Evolutionary conservation across 1,284 basidiomycete genomes (phyloP).

Genomic region (Earliella scabrosa): DNA sequence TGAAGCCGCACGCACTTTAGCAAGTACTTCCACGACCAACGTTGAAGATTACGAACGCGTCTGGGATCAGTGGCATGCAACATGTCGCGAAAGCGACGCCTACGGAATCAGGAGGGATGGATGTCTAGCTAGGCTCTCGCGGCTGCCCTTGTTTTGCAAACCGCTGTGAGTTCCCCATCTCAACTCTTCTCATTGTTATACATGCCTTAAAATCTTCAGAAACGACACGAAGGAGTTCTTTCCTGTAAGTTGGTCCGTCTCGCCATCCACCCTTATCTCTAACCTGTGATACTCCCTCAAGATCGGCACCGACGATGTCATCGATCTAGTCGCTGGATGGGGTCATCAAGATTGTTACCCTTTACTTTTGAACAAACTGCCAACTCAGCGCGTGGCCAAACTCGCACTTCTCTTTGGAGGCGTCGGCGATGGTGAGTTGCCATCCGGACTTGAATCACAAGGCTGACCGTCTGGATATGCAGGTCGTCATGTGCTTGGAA

Average conservation of each 20-base stretch:
- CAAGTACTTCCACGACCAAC: too few species aligned
- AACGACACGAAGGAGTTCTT: constrained; percentile 1
- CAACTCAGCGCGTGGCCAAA: constrained; percentile 5
- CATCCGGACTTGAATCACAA: neutral
- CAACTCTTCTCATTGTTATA: neutral
- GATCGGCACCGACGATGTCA: constrained; percentile 13
- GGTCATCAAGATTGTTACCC: constrained; percentile 1
- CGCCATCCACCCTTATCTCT: neutral
- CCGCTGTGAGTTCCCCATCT: constrained; percentile 3
- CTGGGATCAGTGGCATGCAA: constrained; percentile 13
- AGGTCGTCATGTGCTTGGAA: constrained; percentile 28
- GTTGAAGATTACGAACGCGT: neutral
- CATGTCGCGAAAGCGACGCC: neutral
- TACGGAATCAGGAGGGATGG: neutral
- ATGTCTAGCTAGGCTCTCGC: constrained; percentile 1
- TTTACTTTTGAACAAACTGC: constrained; percentile 7
- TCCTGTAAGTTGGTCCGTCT: neutral
- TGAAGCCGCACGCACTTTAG: too few species aligned
- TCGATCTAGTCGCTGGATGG: constrained; percentile 20
- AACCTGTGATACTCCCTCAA: neutral
- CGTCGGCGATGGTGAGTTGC: constrained; percentile 23
- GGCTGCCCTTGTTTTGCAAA: constrained; percentile 8
- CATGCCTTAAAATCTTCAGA: too few species aligned
- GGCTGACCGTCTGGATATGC: neutral
- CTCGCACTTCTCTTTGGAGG: constrained; percentile 23